Evolutionary conservation across 2,329 filamentous ascomycete genomes (phyloP), one percentile per base, ranked within the genome.

Genomic region (Ceratocystis alfenasii): DNA sequence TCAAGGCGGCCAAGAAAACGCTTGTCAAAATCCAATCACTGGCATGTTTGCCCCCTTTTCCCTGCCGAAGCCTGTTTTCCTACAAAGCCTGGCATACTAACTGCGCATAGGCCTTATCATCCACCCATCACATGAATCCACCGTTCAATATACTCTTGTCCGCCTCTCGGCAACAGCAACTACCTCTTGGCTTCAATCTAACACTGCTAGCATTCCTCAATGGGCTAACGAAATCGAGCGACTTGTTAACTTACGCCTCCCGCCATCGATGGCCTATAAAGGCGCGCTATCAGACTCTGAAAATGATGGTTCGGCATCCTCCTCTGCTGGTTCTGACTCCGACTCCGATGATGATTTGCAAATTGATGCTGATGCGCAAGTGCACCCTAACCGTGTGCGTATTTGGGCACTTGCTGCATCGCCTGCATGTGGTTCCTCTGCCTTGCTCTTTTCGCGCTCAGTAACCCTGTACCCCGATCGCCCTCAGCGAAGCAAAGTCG

Each of bases 391-490:
- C 53, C 76, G 81, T 15, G 77, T 79, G 62, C 77, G 81, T 7
- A 75, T 84, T 50, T 83, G 81, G 80, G 82, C 80, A 0, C 72
- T 85, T 53, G 74, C 80, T 0, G 70, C 75, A 1, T 82, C 80
- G 1, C 80, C 82, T 0, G 81, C 80, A 1, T 80, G 78, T 55
- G 79, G 79, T 5, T 76, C 76, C n/a, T 78, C 77, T 1, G 82
- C 79, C 0, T 78, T 80, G 5, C 76, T 85, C 30, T 75, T 78
- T 5, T 79, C 78, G 4, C 75, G 76, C 63, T 77, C 82, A 69
- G 78, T 76, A 70, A 80, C 79, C 0, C 74, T 80, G 67, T 77
- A 78, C 53, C 76, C 79, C 0, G 79, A 81, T 63, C 76, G 81
- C 3, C 71, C 74, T 20, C 73, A 73, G 22, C 69, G 72, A 12